A percentile compares a stretch with the other conserved stretches of the same genome.
phyloP scores from a whole-genome alignment of 2,329 filamentous ascomycete species.

The Cladophialophora immunda region DNA sequence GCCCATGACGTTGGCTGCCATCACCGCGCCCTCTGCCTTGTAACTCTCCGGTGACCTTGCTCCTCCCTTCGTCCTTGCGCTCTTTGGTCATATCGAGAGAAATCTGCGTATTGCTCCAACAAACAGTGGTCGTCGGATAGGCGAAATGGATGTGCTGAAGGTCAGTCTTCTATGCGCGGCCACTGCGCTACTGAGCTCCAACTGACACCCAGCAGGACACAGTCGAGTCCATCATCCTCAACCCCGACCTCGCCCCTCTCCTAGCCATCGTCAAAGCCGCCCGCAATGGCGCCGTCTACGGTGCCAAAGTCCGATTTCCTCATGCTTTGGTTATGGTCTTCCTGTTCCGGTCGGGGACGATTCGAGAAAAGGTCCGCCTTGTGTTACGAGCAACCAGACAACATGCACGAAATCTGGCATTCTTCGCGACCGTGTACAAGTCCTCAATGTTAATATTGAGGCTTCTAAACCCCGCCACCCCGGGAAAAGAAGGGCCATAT shows the following conservation, averaged over 20 bases:
- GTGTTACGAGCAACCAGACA: slow-evolving; percentile 87
- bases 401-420: slow-evolving; percentile 89
- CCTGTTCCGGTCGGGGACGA: slow-evolving; percentile 91
- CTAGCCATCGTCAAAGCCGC: slow-evolving; percentile 89
- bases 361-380: slow-evolving; percentile 79
- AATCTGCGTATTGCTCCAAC: not conserved
- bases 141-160: slow-evolving; percentile 33
- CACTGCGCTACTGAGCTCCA: not conserved
- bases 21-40: not conserved
- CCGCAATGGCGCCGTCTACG: slow-evolving; percentile 96
- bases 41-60: not conserved
- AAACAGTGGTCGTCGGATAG: not conserved
- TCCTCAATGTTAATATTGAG: slow-evolving; percentile 77
- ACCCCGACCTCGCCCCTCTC: slow-evolving; percentile 73
- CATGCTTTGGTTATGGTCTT: slow-evolving; percentile 99
- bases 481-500: slow-evolving; percentile 71
- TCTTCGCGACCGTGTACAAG: slow-evolving; percentile 94
- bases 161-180: slow-evolving; percentile 12
- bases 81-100: not conserved
- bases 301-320: slow-evolving; percentile 96
- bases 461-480: slow-evolving; percentile 55
- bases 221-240: slow-evolving; percentile 36
- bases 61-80: not conserved
- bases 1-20: slow-evolving; percentile 21
- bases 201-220: slow-evolving; percentile 27